Percentiles rank a stretch among this genome's conserved stretches.
phyloP scores from a whole-genome alignment of 2,329 filamentous ascomycete species.

The Cyphellophora europaea region DNA sequence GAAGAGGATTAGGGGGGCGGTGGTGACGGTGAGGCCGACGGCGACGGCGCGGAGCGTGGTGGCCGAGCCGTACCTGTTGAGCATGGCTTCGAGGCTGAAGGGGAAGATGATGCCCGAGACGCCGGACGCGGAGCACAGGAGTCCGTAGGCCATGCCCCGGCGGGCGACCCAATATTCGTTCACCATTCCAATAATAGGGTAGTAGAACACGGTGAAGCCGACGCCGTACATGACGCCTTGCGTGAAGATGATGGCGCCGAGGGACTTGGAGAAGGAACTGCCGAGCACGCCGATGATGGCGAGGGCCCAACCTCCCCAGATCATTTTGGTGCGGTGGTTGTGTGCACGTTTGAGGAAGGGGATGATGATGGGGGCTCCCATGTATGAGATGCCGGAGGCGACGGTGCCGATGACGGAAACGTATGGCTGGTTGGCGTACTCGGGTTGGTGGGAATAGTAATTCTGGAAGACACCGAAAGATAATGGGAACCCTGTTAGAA shows the following conservation, averaged over 20 bases:
- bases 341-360: constrained; percentile 25
- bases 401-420: constrained; percentile 26
- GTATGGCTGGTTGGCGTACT: constrained; percentile 18
- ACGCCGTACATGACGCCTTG: constrained; percentile 32
- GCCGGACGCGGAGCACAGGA: constrained; percentile 26
- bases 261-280: constrained; percentile 25
- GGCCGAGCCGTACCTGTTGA: constrained; percentile 27
- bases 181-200: constrained; percentile 29
- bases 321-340: constrained; percentile 25
- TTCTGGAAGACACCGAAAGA: constrained; percentile 26
- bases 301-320: constrained; percentile 30
- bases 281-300: constrained; percentile 28
- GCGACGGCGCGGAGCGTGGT: constrained; percentile 36
- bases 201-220: constrained; percentile 30
- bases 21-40: constrained; percentile 26
- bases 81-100: constrained; percentile 32
- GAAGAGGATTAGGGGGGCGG: constrained; percentile 29
- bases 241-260: constrained; percentile 29
- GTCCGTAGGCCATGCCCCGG: constrained; percentile 24
- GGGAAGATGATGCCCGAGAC: constrained; percentile 38
- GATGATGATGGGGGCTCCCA: constrained; percentile 20
- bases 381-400: constrained; percentile 17
- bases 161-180: constrained; percentile 31
- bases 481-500: constrained; percentile 17
- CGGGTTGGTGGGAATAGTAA: constrained; percentile 22